phyloP scores from a whole-genome alignment of 2,329 filamentous ascomycete species.

The Macrophomina phaseolina region DNA sequence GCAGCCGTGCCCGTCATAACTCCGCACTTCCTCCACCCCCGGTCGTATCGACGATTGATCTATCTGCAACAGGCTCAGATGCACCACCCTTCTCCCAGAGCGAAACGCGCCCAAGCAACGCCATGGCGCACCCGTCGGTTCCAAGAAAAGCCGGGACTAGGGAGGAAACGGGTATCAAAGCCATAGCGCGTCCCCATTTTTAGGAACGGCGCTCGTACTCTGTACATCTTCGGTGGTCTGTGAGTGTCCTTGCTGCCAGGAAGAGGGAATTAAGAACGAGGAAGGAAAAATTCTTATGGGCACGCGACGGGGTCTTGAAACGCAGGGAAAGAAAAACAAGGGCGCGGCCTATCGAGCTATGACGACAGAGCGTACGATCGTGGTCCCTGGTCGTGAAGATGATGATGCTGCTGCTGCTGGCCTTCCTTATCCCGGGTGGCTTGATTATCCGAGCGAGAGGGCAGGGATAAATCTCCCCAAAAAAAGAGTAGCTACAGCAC shows the following conservation, averaged over 20 bases:
- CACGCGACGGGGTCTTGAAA: too few species aligned
- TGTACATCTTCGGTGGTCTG: too few species aligned
- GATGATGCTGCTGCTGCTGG: neutral
- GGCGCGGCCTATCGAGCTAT: neutral
- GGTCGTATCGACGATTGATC: neutral
- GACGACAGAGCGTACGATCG: neutral
- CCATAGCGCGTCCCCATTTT: neutral
- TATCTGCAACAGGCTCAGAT: neutral
- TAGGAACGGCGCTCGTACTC: too few species aligned
- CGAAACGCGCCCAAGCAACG: neutral
- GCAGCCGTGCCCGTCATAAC: neutral
- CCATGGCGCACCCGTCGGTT: neutral
- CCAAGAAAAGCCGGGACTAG: neutral
- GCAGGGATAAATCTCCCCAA: neutral
- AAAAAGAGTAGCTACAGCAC: too few species aligned
- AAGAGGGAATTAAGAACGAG: too few species aligned
- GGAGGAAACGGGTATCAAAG: neutral
- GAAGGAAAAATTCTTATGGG: too few species aligned
- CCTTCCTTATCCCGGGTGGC: neutral
- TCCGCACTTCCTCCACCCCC: neutral
- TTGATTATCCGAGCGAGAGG: slow-evolving; percentile 3
- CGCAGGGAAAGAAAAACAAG: too few species aligned
- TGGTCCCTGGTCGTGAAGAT: neutral
- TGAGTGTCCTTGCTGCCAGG: too few species aligned
- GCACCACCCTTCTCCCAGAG: neutral